Percentiles rank a stretch among this genome's conserved stretches.
These are phyloP conservation scores for Neobulgaria alba DNA, from an alignment of 2,329 filamentous ascomycete species.

Conservation along the genomic window DNA sequence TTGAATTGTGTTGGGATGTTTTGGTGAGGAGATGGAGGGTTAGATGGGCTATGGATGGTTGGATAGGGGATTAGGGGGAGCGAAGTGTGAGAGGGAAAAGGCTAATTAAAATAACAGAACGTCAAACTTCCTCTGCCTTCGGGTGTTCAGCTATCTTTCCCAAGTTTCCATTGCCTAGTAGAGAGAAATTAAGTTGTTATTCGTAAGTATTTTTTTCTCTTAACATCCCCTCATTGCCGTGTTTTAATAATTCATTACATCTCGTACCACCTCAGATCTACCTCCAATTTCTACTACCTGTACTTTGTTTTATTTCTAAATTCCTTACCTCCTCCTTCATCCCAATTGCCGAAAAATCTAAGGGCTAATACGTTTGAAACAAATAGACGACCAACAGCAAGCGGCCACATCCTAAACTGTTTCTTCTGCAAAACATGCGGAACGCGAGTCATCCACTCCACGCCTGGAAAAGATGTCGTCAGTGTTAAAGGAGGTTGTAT, in stretches of 20 bases:
- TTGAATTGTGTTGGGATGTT: no score
- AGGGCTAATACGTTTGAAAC: neutral
- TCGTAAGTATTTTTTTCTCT: conserved; percentile 35
- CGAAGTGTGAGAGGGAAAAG: no score
- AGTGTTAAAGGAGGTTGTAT: conserved; percentile 62
- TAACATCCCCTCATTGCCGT: neutral
- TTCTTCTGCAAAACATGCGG: conserved; percentile 62
- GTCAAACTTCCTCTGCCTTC: conserved; percentile 58
- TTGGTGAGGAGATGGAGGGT: no score
- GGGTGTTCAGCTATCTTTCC: conserved; percentile 64
- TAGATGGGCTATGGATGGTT: no score
- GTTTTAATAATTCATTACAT: neutral
- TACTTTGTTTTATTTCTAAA: no score
- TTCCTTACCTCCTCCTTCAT: neutral
- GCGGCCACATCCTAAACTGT: conserved; percentile 50
- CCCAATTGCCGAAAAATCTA: neutral
- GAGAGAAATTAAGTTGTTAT: conserved; percentile 43
- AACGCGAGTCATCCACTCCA: conserved; percentile 54
- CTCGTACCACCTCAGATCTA: neutral
- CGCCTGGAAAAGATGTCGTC: conserved; percentile 50
- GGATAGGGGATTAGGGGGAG: no score
- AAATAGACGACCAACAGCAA: conserved; percentile 45
- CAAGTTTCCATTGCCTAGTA: conserved; percentile 47
- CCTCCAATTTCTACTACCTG: neutral
- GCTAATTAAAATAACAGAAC: no score